These are phyloP conservation scores for Pythium rhizo-oryzae DNA, from an alignment of 352 stramenopile species.

Conservation along the genomic window DNA sequence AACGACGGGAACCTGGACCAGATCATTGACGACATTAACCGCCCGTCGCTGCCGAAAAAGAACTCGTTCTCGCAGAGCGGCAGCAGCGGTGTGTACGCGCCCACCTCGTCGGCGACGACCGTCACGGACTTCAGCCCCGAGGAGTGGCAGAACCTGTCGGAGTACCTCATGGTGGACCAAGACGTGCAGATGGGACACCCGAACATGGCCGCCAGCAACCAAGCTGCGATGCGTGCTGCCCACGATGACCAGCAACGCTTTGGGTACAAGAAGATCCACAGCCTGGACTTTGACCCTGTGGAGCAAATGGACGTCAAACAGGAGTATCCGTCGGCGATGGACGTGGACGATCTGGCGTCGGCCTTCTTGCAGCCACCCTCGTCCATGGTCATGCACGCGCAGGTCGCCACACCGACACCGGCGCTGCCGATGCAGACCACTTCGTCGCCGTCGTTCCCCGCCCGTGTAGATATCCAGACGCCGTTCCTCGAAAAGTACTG, in stretches of 20 bases:
- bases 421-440: slow-evolving; percentile 31
- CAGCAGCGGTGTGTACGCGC: slow-evolving; percentile 35
- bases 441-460: slow-evolving; percentile 39
- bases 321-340: slow-evolving; percentile 39
- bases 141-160: slow-evolving; percentile 73
- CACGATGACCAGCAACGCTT: slow-evolving; percentile 25
- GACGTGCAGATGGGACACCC: slow-evolving; percentile 22
- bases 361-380: slow-evolving; percentile 44
- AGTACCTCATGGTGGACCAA: slow-evolving; percentile 73
- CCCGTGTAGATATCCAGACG: slow-evolving; percentile 78
- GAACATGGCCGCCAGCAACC: slow-evolving; percentile 7
- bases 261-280: slow-evolving; percentile 74
- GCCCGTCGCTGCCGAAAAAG: slow-evolving; percentile 55
- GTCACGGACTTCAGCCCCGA: slow-evolving; percentile 67
- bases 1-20: slow-evolving; percentile 74
- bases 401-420: slow-evolving; percentile 24
- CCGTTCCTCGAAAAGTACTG: slow-evolving; percentile 90
- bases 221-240: slow-evolving; percentile 10
- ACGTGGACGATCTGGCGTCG: slow-evolving; percentile 56
- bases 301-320: slow-evolving; percentile 49
- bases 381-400: slow-evolving; percentile 12
- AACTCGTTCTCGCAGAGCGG: slow-evolving; percentile 37
- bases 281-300: slow-evolving; percentile 69
- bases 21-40: slow-evolving; percentile 79
- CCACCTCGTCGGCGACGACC: slow-evolving; percentile 42